Evolutionary conservation across 192 early-diverging fungal genomes (phyloP), one percentile per base, ranked within the genome.

Genomic region (Podila epicladia): DNA sequence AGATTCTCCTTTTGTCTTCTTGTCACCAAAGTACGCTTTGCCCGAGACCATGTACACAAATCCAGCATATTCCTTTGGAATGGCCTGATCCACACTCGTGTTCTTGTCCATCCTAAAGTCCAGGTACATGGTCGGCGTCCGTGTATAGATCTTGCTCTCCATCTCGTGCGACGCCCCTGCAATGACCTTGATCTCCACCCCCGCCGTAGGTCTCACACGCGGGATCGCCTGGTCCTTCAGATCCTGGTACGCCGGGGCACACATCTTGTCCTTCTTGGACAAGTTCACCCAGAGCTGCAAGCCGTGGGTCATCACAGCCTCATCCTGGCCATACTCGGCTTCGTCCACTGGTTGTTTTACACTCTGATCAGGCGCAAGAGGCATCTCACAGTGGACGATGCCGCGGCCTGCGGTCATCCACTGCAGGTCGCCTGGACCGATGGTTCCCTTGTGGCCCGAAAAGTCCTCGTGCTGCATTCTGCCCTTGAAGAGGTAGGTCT

Each of bases 241-340:
- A 38, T 93, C 94, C 77, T 93, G 91, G 64, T 95, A 95, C 26
- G 82, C 85, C 0, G 94, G 94, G 20, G 87, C 85, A 41, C 82
- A 85, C 82, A 88, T 86, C 82, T 95, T 95, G 74, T 94, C 87
- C 77, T 90, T 92, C 9, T 84, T 86, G 8, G 92, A 87, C 9
- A 95, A 82, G 60, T 94, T 95, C 68, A 94, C 88, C 92, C 94
- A 94, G 35, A 95, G 86, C 76, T 94, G 92, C 66, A 94, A 87
- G 26, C 88, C 88, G 32, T 84, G 88, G 0, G 74, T 66, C 4
- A 58, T 55, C 6, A 33, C 50, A 7, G 58, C 37, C 0, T 85
- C 87, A 13, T 85, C 66, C 48, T 83, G 73, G 32, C 51, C 69
- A 45, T 84, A 82, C 22, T 87, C 86, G 29, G 85, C 71, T 49